Conservation (phyloP, 495 filamentous ascomycete genomes). For the Trichoderma reesei region DNA sequence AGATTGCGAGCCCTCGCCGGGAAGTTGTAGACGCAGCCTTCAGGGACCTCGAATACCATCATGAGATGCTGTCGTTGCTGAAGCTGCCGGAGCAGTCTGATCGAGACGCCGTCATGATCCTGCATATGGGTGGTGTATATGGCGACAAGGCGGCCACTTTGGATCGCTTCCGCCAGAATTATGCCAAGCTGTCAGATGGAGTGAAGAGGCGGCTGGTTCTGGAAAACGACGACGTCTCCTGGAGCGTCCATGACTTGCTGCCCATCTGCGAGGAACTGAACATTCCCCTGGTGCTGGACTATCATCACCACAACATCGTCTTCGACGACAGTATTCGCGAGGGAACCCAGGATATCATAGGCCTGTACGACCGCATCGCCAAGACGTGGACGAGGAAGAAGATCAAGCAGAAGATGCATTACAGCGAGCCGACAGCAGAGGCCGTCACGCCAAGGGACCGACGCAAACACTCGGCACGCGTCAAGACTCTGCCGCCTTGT, state of each 20-base stretch:
- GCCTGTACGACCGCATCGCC: constrained; percentile 52
- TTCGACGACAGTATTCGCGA: constrained; percentile 69
- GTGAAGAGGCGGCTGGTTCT: constrained; percentile 78
- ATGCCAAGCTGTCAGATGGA: constrained; percentile 48
- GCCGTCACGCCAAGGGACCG: constrained; percentile 69
- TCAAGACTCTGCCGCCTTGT: constrained; percentile 72
- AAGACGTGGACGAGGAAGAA: constrained; percentile 80
- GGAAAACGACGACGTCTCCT: constrained; percentile 88
- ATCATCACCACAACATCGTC: constrained; percentile 91
- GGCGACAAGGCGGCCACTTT: constrained; percentile 80
- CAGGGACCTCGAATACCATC: constrained; percentile 83
- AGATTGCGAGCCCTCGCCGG: constrained; percentile 68
- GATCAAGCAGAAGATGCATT: constrained; percentile 95
- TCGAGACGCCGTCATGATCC: constrained; percentile 85
- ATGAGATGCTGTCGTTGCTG: constrained; percentile 72
- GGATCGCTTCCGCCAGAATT: constrained; percentile 72
- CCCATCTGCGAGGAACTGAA: constrained; percentile 87
- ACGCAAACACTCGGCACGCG: constrained; percentile 74
- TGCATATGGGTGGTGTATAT: constrained; percentile 90
- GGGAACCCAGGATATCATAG: constrained; percentile 78
- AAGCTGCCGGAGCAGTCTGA: constrained; percentile 70
- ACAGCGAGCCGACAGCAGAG: constrained; percentile 66
- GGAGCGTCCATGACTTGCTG: constrained; percentile 83
- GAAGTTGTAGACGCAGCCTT: constrained; percentile 66
- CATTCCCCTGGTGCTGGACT: constrained; percentile 89